These are phyloP conservation scores for Rhynchosporium secalis DNA, from an alignment of 2,329 filamentous ascomycete genomes.

Conservation along the genomic window DNA sequence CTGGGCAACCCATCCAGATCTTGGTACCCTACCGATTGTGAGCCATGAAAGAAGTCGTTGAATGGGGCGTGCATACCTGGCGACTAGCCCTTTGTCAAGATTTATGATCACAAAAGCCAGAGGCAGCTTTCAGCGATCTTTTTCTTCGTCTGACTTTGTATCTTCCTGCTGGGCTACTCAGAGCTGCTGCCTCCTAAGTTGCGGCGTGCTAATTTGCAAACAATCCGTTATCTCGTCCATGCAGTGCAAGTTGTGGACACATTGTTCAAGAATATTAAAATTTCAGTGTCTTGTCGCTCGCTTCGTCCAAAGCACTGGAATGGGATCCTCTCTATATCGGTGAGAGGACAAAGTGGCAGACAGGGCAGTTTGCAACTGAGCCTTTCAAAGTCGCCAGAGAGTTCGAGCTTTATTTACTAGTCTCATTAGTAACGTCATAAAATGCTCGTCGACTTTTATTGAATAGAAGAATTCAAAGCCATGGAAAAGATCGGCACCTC, in stretches of 20 bases:
- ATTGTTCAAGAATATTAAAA: not conserved
- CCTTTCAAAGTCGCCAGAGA: too few species aligned
- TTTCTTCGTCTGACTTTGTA: slow-evolving; percentile 20
- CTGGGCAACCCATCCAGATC: too few species aligned
- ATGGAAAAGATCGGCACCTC: too few species aligned
- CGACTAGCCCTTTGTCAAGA: slow-evolving; percentile 25
- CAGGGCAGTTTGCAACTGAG: too few species aligned
- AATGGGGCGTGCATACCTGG: slow-evolving; percentile 24
- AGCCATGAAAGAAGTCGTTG: not conserved
- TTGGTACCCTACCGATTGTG: not conserved
- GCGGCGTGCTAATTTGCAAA: slow-evolving; percentile 22
- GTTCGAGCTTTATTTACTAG: too few species aligned
- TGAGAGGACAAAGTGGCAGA: too few species aligned
- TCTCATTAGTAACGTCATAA: too few species aligned
- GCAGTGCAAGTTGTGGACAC: not conserved
- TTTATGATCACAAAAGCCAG: slow-evolving; percentile 20
- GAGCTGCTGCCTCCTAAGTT: slow-evolving; percentile 38
- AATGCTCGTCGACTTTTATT: not conserved
- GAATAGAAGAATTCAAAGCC: not conserved
- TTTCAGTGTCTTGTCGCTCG: slow-evolving; percentile 10
- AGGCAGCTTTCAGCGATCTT: slow-evolving; percentile 15
- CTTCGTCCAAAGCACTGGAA: slow-evolving; percentile 18
- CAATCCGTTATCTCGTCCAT: not conserved
- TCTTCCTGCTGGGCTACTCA: slow-evolving; percentile 33
- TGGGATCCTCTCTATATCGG: slow-evolving; percentile 17